These are phyloP conservation scores for Pleurotus tuoliensis DNA, from an alignment of 768 basidiomycete species.

Conservation along the genomic window DNA sequence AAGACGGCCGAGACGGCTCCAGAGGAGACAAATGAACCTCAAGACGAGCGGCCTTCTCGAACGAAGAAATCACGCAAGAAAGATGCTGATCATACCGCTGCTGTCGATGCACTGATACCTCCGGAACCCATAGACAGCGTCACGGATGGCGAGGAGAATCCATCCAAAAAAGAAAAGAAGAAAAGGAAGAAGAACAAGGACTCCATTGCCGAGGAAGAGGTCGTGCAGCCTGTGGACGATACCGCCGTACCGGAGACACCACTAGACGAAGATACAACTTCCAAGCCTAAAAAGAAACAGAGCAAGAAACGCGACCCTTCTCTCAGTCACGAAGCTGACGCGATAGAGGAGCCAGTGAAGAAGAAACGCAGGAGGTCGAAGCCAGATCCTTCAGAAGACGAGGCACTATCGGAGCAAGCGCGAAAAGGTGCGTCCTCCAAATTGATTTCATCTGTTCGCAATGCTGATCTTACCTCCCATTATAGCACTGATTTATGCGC, in stretches of 20 bases:
- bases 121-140: not conserved
- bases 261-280: not conserved
- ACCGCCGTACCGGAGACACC: not conserved
- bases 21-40: slow-evolving; percentile 6
- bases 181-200: slow-evolving; percentile 10
- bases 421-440: slow-evolving; percentile 32
- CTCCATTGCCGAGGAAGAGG: not conserved
- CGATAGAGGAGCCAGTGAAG: not conserved
- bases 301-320: slow-evolving; percentile 18
- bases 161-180: not conserved
- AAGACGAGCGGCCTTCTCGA: not conserved
- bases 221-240: not conserved
- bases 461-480: not conserved
- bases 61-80: not conserved
- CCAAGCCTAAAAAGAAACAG: slow-evolving; percentile 9
- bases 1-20: not conserved
- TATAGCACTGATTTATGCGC: slow-evolving; percentile 49
- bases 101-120: too few relatives aligned
- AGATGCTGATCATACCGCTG: not conserved
- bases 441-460: not conserved
- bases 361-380: slow-evolving; percentile 36
- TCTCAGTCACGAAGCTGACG: slow-evolving; percentile 8
- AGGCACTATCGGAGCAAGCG: slow-evolving; percentile 31
- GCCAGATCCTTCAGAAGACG: slow-evolving; percentile 38
- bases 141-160: not conserved